A percentile compares a stretch with the other conserved stretches of the same genome.
phyloP scores from a whole-genome alignment of 441 rosid species.

The Corymbia calophylla region DNA sequence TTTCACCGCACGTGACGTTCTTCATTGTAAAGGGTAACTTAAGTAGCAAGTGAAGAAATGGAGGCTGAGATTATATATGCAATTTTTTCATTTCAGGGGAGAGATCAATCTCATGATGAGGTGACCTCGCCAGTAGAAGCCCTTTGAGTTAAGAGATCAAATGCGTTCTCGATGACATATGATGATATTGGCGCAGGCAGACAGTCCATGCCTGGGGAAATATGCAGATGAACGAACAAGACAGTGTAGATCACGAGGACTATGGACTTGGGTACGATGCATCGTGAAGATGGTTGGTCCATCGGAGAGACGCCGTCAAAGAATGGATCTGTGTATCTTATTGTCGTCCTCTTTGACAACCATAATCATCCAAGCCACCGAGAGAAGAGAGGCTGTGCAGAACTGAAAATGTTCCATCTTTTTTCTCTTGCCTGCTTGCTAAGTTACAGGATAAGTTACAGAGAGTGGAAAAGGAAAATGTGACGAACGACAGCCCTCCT shows the following conservation, averaged over 20 bases:
- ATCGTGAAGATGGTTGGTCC: not conserved
- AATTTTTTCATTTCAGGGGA: not conserved
- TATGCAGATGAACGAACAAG: not conserved
- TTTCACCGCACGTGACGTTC: not conserved
- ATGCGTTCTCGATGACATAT: not conserved
- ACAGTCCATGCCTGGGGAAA: not conserved
- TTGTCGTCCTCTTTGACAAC: not conserved
- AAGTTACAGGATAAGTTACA: not conserved
- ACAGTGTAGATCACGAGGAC: not conserved
- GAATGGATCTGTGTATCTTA: not conserved
- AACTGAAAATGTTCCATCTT: not conserved
- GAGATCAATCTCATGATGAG: not conserved
- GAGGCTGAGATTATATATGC: not conserved
- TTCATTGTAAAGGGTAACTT: not conserved
- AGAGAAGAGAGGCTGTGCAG: not conserved
- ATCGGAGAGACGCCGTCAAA: not conserved
- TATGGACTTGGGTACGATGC: not conserved
- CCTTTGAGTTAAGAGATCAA: not conserved
- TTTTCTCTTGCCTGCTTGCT: not conserved
- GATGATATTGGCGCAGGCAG: not conserved
- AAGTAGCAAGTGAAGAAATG: not conserved
- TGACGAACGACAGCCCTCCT: not conserved
- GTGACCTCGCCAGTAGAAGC: not conserved
- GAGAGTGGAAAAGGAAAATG: not conserved
- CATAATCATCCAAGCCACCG: not conserved